Conservation (phyloP, 306 rosid genomes). For the Gastrolobium bilobum region DNA sequence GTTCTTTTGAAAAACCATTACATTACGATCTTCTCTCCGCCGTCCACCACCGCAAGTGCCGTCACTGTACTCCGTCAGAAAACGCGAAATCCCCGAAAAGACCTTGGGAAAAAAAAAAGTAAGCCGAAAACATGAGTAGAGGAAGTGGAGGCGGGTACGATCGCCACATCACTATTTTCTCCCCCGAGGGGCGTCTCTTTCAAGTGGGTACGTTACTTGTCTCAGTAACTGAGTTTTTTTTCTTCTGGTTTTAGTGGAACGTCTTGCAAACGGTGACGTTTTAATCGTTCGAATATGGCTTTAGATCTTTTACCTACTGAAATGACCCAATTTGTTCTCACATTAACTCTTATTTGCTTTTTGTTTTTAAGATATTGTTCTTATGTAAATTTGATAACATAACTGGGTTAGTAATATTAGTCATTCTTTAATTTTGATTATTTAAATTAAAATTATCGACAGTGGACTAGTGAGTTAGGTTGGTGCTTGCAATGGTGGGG, state of each 20-base stretch:
- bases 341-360: background rate
- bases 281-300: background rate
- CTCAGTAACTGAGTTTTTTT: no score
- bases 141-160: slow-evolving; percentile 99
- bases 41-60: slow-evolving; percentile 32
- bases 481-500: background rate
- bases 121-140: slow-evolving; percentile 66
- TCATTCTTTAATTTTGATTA: background rate
- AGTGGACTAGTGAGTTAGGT: slow-evolving; percentile 24
- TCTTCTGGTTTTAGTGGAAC: background rate
- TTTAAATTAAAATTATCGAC: background rate
- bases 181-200: slow-evolving; percentile 97
- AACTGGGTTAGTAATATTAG: background rate
- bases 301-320: slow-evolving; percentile 1
- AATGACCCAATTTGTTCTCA: background rate
- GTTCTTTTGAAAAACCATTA: background rate
- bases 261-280: background rate
- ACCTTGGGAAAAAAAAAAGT: background rate
- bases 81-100: slow-evolving; percentile 12
- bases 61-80: background rate
- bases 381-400: background rate
- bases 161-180: slow-evolving; percentile 98
- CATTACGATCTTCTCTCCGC: slow-evolving; percentile 22
- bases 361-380: background rate
- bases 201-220: slow-evolving; percentile 62